A percentile compares a stretch with the other conserved stretches of the same genome.
These are phyloP conservation scores for Rhizophlyctis rosea DNA, from an alignment of 192 early-diverging fungal genomes.

Conservation along the genomic window DNA sequence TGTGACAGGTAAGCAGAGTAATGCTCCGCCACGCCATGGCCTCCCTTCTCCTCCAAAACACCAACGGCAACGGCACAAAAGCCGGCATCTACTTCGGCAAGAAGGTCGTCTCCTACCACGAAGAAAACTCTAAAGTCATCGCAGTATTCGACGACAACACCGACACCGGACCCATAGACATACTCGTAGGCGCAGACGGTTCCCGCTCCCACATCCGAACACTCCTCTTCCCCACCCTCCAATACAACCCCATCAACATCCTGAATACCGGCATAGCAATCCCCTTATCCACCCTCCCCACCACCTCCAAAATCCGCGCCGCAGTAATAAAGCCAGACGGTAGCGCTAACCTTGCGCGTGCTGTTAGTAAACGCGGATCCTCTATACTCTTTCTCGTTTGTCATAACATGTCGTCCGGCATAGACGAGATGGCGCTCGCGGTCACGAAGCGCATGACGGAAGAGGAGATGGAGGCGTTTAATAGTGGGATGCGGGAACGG, in stretches of 20 bases:
- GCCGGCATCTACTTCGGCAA: conserved; percentile 12
- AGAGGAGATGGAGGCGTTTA: conserved; percentile 2
- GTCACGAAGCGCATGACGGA: not conserved
- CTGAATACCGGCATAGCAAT: conserved; percentile 1
- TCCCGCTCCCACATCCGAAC: not conserved
- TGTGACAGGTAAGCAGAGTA: too few relatives aligned
- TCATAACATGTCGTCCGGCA: not conserved
- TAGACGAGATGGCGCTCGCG: not conserved
- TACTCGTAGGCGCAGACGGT: conserved; percentile 18
- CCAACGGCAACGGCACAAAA: not conserved
- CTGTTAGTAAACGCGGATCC: not conserved
- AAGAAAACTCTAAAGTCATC: not conserved
- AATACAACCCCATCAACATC: conserved; percentile 1
- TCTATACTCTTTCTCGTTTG: not conserved
- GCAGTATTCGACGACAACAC: conserved; percentile 12
- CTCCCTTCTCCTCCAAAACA: not conserved
- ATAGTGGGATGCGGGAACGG: too few relatives aligned
- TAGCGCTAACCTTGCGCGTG: not conserved
- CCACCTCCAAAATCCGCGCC: not conserved
- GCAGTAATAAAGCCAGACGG: not conserved
- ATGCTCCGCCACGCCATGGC: conserved; percentile 15
- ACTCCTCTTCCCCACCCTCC: not conserved
- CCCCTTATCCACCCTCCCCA: not conserved
- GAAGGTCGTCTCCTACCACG: not conserved
- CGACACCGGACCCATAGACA: conserved; percentile 4